Conservation (phyloP, 805 yeast species). For the Wickerhamiella spandovensis region DNA sequence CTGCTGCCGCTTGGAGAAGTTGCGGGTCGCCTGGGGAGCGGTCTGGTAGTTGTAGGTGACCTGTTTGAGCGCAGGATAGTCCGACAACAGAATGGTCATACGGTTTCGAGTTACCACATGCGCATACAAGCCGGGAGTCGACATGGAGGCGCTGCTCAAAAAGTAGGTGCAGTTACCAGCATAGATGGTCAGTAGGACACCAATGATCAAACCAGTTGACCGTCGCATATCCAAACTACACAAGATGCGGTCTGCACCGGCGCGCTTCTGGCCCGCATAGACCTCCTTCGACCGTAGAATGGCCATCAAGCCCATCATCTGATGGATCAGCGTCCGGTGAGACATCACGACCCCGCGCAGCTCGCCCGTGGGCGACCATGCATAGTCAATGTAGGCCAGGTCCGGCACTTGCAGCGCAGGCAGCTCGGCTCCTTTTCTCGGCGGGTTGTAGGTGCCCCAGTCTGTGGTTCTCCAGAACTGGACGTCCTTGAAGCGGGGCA, state of each 20-base stretch:
- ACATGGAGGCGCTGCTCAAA: conserved; percentile 62
- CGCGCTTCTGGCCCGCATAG: conserved; percentile 27
- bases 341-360: conserved; percentile 86
- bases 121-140: conserved; percentile 78
- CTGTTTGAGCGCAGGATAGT: conserved; percentile 75
- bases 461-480: conserved; percentile 76
- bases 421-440: conserved; percentile 41
- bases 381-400: conserved; percentile 85
- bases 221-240: conserved; percentile 57
- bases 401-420: conserved; percentile 67
- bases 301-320: conserved; percentile 62
- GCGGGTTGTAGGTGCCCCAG: conserved; percentile 54
- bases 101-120: conserved; percentile 55
- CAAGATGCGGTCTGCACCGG: conserved; percentile 35
- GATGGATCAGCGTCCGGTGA: conserved; percentile 77
- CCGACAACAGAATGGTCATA: conserved; percentile 67
- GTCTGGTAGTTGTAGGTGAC: conserved; percentile 89
- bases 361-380: conserved; percentile 82
- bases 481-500: conserved; percentile 64
- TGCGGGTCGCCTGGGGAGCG: conserved; percentile 71
- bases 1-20: conserved; percentile 57
- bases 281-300: conserved; percentile 37
- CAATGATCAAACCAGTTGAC: conserved; percentile 76
- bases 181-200: conserved; percentile 67
- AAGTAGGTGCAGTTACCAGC: conserved; percentile 73